Percentiles rank a stretch among this genome's conserved stretches.
Evolutionary conservation across 2,329 filamentous ascomycete genomes (phyloP).

Genomic region (Penicillium hordei): DNA sequence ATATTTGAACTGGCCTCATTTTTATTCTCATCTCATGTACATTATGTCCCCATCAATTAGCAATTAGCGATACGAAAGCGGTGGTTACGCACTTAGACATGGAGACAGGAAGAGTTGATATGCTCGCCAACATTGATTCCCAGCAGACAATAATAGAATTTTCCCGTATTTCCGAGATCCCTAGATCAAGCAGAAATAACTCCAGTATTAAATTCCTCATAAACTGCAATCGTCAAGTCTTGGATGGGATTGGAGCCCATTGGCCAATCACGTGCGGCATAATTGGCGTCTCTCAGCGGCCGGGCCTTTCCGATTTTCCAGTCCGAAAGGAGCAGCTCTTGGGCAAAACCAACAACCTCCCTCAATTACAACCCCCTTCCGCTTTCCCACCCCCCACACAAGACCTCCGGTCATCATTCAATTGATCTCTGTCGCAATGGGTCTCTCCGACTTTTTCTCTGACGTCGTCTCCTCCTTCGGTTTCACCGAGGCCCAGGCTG

Average conservation of each 20-base stretch:
- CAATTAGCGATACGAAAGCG: conserved; percentile 16
- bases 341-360: conserved; percentile 38
- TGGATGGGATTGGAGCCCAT: conserved; percentile 1
- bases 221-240: neutral
- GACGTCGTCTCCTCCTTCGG: conserved; percentile 66
- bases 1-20: neutral
- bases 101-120: neutral
- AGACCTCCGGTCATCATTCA: conserved; percentile 31
- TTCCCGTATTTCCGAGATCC: too few relatives aligned
- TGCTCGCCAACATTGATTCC: neutral
- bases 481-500: conserved; percentile 60
- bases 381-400: conserved; percentile 23
- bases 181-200: neutral
- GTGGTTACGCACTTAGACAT: conserved; percentile 5
- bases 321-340: conserved; percentile 34
- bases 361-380: conserved; percentile 33
- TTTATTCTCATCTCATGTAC: conserved; percentile 14
- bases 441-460: conserved; percentile 64
- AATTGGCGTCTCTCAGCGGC: conserved; percentile 41
- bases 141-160: too few relatives aligned
- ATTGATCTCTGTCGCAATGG: conserved; percentile 52
- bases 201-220: neutral
- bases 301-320: conserved; percentile 45
- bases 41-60: conserved; percentile 16
- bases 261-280: conserved; percentile 43